phyloP scores from a whole-genome alignment of 805 yeast genomes.

The Saccharomycopsis vini region DNA sequence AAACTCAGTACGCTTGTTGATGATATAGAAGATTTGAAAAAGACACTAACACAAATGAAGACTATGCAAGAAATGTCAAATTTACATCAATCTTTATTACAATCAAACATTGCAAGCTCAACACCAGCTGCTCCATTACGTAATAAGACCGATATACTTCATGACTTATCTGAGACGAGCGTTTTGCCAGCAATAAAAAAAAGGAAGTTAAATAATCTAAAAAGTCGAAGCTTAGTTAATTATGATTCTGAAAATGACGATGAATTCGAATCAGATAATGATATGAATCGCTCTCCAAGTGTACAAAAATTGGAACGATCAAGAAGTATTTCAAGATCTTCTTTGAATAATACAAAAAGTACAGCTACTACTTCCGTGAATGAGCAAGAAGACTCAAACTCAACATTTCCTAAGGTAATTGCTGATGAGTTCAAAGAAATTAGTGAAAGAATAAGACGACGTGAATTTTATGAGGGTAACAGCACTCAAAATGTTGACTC shows the following conservation, averaged over 20 bases:
- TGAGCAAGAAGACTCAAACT: too few species aligned
- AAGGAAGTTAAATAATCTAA: too few species aligned
- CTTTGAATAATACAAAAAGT: too few species aligned
- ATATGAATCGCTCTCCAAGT: too few species aligned
- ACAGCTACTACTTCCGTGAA: not conserved
- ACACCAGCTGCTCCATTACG: not conserved
- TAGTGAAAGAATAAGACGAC: slow-evolving; percentile 1
- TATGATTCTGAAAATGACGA: not conserved
- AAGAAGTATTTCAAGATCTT: not conserved
- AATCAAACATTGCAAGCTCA: not conserved
- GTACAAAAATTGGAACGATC: not conserved
- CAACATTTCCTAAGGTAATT: slow-evolving; percentile 5
- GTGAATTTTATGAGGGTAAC: not conserved
- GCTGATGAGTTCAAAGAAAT: slow-evolving; percentile 10
- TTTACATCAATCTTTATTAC: not conserved
- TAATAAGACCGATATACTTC: not conserved
- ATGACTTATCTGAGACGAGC: too few species aligned
- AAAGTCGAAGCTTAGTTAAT: too few species aligned
- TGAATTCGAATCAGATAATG: not conserved
- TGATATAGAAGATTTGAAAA: not conserved
- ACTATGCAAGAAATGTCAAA: not conserved
- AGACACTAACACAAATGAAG: not conserved
- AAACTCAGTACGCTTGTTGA: slow-evolving; percentile 7
- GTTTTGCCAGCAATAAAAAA: not conserved
- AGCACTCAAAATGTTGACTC: not conserved